Conservation (phyloP, 306 rosid genomes). For the Fragaria vesca region DNA sequence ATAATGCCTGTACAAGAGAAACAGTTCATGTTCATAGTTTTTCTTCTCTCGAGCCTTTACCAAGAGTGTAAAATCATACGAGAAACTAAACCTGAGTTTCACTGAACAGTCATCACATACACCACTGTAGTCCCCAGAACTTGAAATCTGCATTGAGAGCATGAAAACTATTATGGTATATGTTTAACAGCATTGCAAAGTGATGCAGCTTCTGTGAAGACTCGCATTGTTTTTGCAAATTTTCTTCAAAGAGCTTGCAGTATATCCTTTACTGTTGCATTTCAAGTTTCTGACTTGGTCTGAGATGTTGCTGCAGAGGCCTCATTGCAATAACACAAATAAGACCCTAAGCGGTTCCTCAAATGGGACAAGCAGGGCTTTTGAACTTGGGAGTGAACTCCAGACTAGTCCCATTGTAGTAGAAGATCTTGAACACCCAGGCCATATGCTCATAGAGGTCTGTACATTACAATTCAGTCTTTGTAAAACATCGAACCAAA, state of each 20-base stretch:
- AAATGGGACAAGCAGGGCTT: constrained; percentile 71
- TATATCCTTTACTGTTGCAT: neutral
- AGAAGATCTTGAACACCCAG: constrained; percentile 75
- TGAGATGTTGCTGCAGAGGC: constrained; percentile 39
- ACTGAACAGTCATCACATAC: neutral
- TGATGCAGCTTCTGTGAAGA: neutral
- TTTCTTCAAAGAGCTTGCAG: neutral
- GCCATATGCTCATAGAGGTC: constrained; percentile 84
- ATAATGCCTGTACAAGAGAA: neutral
- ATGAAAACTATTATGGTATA: neutral
- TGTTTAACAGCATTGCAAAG: neutral
- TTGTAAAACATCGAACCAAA: no score
- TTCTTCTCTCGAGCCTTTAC: neutral
- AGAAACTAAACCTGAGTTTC: neutral
- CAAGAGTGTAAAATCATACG: neutral
- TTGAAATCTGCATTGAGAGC: neutral
- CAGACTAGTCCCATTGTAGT: constrained; percentile 73
- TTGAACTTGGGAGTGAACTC: constrained; percentile 50
- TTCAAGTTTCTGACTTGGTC: neutral
- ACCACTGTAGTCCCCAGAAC: neutral
- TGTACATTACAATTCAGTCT: neutral
- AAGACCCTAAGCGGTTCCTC: constrained; percentile 19
- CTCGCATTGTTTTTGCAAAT: neutral
- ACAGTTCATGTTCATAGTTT: neutral
- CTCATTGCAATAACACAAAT: constrained; percentile 32